These are phyloP conservation scores for Sesbania bispinosa DNA, from an alignment of 306 rosid genomes.

Conservation along the genomic window DNA sequence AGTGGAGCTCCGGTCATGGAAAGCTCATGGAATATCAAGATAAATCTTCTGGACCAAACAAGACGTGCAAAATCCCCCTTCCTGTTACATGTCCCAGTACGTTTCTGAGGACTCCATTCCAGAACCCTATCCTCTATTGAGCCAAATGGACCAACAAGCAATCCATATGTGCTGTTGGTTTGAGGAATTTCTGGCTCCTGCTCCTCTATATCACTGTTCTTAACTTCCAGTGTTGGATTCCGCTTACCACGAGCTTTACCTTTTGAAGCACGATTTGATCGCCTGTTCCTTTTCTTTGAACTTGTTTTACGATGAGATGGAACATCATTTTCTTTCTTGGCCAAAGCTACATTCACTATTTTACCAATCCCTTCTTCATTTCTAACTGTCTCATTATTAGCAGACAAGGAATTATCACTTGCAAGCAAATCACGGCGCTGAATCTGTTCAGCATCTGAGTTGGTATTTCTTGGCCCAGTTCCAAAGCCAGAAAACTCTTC, in stretches of 20 bases:
- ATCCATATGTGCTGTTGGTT: conserved; percentile 68
- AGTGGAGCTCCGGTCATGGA: conserved; percentile 98
- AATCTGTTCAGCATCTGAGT: conserved; percentile 42
- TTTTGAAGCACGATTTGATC: conserved; percentile 31
- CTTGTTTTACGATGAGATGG: conserved; percentile 41
- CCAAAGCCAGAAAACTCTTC: conserved; percentile 65
- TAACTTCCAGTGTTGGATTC: conserved; percentile 37
- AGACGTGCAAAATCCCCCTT: conserved; percentile 87
- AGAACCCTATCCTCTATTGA: conserved; percentile 64
- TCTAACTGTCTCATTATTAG: conserved; percentile 38
- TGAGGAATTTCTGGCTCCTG: conserved; percentile 71
- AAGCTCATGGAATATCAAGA: conserved; percentile 86
- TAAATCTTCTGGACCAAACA: conserved; percentile 96
- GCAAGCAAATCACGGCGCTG: conserved; percentile 45
- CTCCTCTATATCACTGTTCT: conserved; percentile 47
- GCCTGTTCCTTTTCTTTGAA: conserved; percentile 61
- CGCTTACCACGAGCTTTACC: conserved; percentile 51
- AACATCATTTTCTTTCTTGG: conserved; percentile 41
- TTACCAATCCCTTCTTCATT: conserved; percentile 33
- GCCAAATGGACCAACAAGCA: conserved; percentile 92
- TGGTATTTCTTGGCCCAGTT: conserved; percentile 35
- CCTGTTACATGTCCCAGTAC: conserved; percentile 93
- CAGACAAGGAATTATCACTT: conserved; percentile 29
- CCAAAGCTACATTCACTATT: conserved; percentile 48
- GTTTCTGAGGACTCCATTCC: conserved; percentile 90